Conservation (phyloP, 2,329 filamentous ascomycete genomes). For the Rugonectria rugulosa region DNA sequence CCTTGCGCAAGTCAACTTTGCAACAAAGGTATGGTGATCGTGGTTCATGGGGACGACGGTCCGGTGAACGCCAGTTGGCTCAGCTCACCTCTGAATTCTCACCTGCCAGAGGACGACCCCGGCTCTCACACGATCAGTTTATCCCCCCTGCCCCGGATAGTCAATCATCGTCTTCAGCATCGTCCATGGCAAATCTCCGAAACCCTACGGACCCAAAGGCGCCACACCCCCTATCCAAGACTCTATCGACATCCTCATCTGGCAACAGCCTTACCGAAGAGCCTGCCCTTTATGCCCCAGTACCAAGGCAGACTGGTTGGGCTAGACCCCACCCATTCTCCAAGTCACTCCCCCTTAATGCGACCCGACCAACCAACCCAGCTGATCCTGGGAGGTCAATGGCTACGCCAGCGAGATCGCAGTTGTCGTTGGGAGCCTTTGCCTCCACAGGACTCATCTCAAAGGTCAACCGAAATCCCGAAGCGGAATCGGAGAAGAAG, state of each 20-base stretch:
- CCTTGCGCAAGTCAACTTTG: conserved; percentile 84
- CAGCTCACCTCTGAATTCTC: conserved; percentile 61
- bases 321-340: conserved; percentile 47
- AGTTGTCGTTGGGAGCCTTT: conserved; percentile 81
- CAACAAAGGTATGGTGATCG: conserved; percentile 82
- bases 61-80: conserved; percentile 63
- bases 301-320: conserved; percentile 36
- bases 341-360: conserved; percentile 48
- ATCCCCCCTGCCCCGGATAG: conserved; percentile 72
- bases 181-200: conserved; percentile 59
- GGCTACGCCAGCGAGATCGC: conserved; percentile 55
- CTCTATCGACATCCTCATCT: conserved; percentile 87
- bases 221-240: conserved; percentile 85
- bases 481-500: conserved; percentile 69
- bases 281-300: conserved; percentile 49
- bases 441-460: conserved; percentile 95
- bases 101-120: conserved; percentile 69
- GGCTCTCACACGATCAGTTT: conserved; percentile 82
- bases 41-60: conserved; percentile 67
- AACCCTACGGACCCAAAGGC: conserved; percentile 50
- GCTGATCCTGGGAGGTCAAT: conserved; percentile 42
- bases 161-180: conserved; percentile 65
- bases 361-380: conserved; percentile 45
- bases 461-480: conserved; percentile 87
- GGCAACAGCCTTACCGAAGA: conserved; percentile 80